Evolutionary conservation across 805 yeast species (phyloP), one percentile per base, ranked within the genome.

Genomic region (Wickerhamomyces canadensis): DNA sequence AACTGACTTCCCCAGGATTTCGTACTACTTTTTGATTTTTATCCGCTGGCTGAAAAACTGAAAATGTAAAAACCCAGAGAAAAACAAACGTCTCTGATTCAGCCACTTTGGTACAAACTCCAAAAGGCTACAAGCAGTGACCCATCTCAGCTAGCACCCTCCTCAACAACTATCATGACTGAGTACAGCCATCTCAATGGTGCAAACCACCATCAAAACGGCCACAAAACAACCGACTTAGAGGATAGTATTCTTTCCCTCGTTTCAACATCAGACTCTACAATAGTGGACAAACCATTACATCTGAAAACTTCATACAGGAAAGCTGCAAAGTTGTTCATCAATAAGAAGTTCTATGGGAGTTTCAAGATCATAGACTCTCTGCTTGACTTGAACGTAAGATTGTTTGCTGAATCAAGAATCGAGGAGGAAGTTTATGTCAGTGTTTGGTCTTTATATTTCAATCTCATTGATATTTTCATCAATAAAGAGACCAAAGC

Each of bases 391-490:
- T 33, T 41, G 2, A 37, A 45, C 3, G 23, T 44, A 12, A 18
- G 14, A 0, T 34, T 48, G 12, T 43, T 35, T 10, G 41, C 45
- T 5, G 37, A 36, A 11, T 38, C 35, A 4, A 25, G 31, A 29
- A 42, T 53, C 18, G 47, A 42, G 8, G 35, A 39, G 6, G 38
- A 35, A 11, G 14, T 47, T 3, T 45, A 50, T 11, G 29, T 42
- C 6, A 52, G 43, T 27, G 25, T 48, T 10, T 55, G 59, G 59
- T 36, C 51, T 5, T 34, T 55, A 12, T 53, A 53, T 31, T 45
- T 55, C 39, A 53, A 52, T 29, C 31, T 55, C 19, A 39, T 55
- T 13, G 57, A 55, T 39, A 44, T 55, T 4, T 25, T 48, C n/a
- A 12, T 50, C 12, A 53, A 46, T 33, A 51, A 47, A 19, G 19